phyloP scores from a whole-genome alignment of 495 filamentous ascomycete species.

The Penicillium goetzii region DNA sequence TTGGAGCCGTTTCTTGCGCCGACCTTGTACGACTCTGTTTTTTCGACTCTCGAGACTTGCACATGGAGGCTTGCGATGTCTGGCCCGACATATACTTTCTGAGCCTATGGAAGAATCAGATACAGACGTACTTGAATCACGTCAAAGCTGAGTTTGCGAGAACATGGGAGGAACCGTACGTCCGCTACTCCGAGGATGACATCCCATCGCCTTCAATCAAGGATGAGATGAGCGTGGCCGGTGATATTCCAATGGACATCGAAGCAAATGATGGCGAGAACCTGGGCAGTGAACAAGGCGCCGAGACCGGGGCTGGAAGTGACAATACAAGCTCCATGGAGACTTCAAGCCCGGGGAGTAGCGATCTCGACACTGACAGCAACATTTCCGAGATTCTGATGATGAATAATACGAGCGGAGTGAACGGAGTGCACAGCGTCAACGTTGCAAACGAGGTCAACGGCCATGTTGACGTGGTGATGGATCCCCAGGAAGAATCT shows the following conservation, averaged over 20 bases:
- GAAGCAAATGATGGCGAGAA: not conserved
- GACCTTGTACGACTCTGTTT: not conserved
- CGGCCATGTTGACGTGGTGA: not conserved
- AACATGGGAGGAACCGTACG: not conserved
- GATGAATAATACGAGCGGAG: not conserved
- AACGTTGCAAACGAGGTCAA: not conserved
- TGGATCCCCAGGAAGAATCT: not conserved
- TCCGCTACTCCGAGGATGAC: not conserved
- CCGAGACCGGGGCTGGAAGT: not conserved
- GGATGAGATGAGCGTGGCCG: not conserved
- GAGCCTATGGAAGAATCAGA: not conserved
- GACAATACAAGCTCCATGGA: not conserved
- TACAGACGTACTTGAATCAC: not conserved
- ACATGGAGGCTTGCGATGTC: not conserved
- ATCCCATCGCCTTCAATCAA: not conserved
- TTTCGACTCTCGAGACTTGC: not conserved
- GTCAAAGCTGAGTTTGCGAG: conserved; percentile 5
- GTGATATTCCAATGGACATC: not conserved
- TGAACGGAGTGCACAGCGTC: not conserved
- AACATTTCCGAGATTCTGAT: not conserved
- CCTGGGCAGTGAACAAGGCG: not conserved
- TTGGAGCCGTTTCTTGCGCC: not conserved
- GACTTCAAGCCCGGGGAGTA: not conserved
- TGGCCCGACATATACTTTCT: not conserved
- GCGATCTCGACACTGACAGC: not conserved